Base-by-base conservation (phyloP, 1,284 basidiomycete genomes). In the Pseudozyma hubeiensis region DNA sequence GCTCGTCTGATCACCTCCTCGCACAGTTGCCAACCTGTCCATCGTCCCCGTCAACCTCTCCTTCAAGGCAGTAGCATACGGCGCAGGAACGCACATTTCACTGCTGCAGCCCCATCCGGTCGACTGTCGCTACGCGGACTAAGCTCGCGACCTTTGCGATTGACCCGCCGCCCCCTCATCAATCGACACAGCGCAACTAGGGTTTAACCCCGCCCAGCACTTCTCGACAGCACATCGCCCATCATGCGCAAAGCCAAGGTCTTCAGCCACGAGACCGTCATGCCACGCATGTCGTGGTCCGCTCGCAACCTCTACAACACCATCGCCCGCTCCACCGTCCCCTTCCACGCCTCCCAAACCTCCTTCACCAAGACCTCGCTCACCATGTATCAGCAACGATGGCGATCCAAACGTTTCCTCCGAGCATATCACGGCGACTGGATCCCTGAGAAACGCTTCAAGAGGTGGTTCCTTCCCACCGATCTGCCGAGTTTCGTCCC, bases 341-440 rank as follows among this genome's bases (percentile, higher is more conserved):
- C 77, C 24, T 63, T 68, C 34, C 64, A 78, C 37, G 75, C 75
- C 17, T 79, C 84, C 2, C 88, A 90, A 49, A 86, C 87, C 17
- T 82, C 85, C 39, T 95, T 93, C 85, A 89, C 86, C 58, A 86
- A 87, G 54, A 88, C 90, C 4, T 85, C 85, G 64, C 85, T 87
- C 60, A 91, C 92, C 0, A 88, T 98, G 52, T 98, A 93, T 86
- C 93, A 97, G 85, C 92, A 97, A 83, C 91, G 95, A 41, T 98
- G 94, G 93, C 88, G 87, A 29, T 89, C 93, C 16, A 98, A 97
- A 86, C 89, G 91, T n/a, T 89, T 95, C 67, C 89, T 94, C 34
- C 90, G 95, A 62, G 94, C 90, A 5, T 99, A 99, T 87, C 96
- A 99, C 84, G 95, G 95, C 41, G 95, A 99, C 88, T 92, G 90